Percentiles rank a stretch among this genome's conserved stretches.
phyloP scores from a whole-genome alignment of 1,139 yeast species.

The Yamadazyma oceani region DNA sequence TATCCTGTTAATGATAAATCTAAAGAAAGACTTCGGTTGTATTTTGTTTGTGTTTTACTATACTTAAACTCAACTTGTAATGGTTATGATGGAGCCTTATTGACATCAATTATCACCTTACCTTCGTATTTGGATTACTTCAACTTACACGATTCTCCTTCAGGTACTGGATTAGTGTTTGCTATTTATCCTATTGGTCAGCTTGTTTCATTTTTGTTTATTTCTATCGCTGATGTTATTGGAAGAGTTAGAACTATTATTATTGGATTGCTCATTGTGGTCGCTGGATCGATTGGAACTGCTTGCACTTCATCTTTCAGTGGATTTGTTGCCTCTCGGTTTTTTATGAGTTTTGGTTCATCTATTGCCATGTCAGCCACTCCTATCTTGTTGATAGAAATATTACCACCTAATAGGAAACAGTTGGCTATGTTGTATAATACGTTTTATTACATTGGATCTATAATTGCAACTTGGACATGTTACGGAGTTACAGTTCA shows the following conservation, averaged over 20 bases:
- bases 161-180: constrained; percentile 21
- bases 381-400: constrained; percentile 21
- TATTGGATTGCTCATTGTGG: constrained; percentile 18
- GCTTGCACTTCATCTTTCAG: constrained; percentile 17
- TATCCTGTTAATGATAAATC: constrained; percentile 9
- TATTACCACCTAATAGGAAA: constrained; percentile 20
- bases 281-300: constrained; percentile 22
- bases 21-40: constrained; percentile 7
- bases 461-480: constrained; percentile 22
- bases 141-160: constrained; percentile 14
- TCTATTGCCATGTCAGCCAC: constrained; percentile 15
- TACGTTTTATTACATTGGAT: constrained; percentile 22
- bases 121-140: constrained; percentile 18
- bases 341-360: constrained; percentile 15
- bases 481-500: constrained; percentile 20
- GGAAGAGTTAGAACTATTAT: constrained; percentile 19
- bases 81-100: constrained; percentile 22
- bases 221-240: constrained; percentile 15
- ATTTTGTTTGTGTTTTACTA: constrained; percentile 14
- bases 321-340: constrained; percentile 21
- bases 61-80: constrained; percentile 18
- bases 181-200: constrained; percentile 21
- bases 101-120: constrained; percentile 18
- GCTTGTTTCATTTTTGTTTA: constrained; percentile 17
- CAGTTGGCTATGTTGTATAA: constrained; percentile 19